Evolutionary conservation across 2,329 filamentous ascomycete genomes (phyloP).

Genomic region (Claviceps capensis): DNA sequence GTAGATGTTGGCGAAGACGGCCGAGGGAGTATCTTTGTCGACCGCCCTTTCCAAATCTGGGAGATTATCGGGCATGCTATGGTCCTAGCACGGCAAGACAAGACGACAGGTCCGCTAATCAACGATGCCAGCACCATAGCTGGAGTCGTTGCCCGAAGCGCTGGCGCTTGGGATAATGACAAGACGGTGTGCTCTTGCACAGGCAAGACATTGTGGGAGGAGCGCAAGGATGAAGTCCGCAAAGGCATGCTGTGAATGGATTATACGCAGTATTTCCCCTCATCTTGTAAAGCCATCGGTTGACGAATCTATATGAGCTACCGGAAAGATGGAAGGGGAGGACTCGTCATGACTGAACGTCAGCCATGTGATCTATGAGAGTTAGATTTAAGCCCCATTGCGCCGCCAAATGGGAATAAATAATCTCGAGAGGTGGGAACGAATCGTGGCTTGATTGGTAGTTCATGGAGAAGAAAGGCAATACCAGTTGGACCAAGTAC

Average conservation of each 20-base stretch:
- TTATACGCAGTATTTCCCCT: neutral
- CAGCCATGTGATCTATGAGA: neutral
- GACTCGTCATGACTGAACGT: neutral
- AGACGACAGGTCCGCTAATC: slow-evolving; percentile 36
- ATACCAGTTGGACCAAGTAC: too few relatives aligned
- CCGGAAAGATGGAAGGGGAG: neutral
- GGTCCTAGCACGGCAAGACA: slow-evolving; percentile 58
- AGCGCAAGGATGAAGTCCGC: slow-evolving; percentile 75
- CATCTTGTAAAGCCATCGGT: neutral
- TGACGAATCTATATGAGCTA: neutral
- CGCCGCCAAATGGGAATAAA: neutral
- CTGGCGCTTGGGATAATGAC: slow-evolving; percentile 97
- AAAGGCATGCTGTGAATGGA: slow-evolving; percentile 71
- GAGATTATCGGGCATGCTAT: slow-evolving; percentile 91
- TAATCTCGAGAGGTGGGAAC: too few relatives aligned
- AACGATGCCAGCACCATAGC: slow-evolving; percentile 80
- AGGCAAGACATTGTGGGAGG: slow-evolving; percentile 96
- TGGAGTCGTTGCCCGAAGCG: slow-evolving; percentile 87
- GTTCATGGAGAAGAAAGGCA: too few relatives aligned
- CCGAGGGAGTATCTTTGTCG: slow-evolving; percentile 65
- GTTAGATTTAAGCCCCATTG: neutral
- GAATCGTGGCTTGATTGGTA: too few relatives aligned
- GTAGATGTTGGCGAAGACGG: slow-evolving; percentile 65
- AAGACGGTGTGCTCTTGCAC: slow-evolving; percentile 98
- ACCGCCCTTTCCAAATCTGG: slow-evolving; percentile 78